Percentiles rank a stretch among this genome's conserved stretches.
Evolutionary conservation across 2,329 filamentous ascomycete species (phyloP).

Genomic region (Penicillium sp.): DNA sequence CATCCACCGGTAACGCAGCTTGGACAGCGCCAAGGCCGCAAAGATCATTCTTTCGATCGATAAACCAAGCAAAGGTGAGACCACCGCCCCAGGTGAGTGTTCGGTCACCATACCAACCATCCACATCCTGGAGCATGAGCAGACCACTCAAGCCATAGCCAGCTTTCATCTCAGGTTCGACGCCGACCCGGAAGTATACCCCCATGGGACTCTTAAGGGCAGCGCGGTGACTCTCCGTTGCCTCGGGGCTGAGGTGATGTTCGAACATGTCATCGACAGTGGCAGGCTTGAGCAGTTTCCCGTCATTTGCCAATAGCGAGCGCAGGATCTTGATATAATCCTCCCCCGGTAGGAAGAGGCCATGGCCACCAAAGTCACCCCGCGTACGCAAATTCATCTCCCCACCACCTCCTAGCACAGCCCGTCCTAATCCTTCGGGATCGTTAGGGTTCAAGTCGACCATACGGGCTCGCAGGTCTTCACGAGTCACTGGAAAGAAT

Average conservation of each 20-base stretch:
- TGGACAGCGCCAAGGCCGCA: conserved; percentile 48
- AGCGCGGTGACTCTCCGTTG: conserved; percentile 27
- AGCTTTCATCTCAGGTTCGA: conserved; percentile 32
- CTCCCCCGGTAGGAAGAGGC: conserved; percentile 37
- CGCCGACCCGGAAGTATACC: conserved; percentile 40
- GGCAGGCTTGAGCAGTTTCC: conserved; percentile 28
- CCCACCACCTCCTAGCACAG: conserved; percentile 37
- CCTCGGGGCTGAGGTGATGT: conserved; percentile 30
- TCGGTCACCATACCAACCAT: conserved; percentile 47
- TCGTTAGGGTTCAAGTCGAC: conserved; percentile 45
- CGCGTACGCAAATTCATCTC: conserved; percentile 34
- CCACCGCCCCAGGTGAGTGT: conserved; percentile 53
- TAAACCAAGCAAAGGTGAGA: conserved; percentile 51
- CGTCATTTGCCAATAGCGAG: conserved; percentile 33
- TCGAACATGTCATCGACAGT: conserved; percentile 33
- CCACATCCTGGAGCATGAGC: conserved; percentile 43
- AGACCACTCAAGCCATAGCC: conserved; percentile 48
- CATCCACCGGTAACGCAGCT: conserved; percentile 39
- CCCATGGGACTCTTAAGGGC: conserved; percentile 37
- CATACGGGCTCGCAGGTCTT: conserved; percentile 37
- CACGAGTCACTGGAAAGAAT: conserved; percentile 43
- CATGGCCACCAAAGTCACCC: conserved; percentile 49
- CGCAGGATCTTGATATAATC: conserved; percentile 35
- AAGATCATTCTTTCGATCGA: conserved; percentile 51
- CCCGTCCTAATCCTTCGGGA: conserved; percentile 36